Evolutionary conservation across 2,329 filamentous ascomycete genomes (phyloP).

Genomic region (Diaporthe aspalathi): DNA sequence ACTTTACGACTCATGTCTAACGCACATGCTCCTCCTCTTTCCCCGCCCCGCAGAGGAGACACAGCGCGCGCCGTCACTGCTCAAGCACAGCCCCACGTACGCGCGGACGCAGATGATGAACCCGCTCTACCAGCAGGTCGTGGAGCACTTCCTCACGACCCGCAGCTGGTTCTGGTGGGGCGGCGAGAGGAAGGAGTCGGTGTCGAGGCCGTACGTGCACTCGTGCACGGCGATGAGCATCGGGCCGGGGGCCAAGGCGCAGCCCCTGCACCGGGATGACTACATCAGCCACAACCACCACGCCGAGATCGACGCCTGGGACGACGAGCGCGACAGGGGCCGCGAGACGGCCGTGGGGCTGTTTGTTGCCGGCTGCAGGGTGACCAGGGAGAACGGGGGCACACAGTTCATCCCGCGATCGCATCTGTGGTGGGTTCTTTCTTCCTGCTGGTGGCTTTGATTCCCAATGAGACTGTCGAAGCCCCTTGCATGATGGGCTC

Average conservation of each 20-base stretch:
- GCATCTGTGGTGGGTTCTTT: not conserved
- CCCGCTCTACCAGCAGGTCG: slow-evolving; percentile 6
- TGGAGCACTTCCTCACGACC: slow-evolving; percentile 11
- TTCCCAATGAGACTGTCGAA: too few relatives aligned
- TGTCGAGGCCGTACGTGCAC: slow-evolving; percentile 13
- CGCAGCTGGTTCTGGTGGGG: slow-evolving; percentile 25
- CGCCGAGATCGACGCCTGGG: slow-evolving; percentile 15
- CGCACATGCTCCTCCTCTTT: not conserved
- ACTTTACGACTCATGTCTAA: not conserved
- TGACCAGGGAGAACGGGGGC: slow-evolving; percentile 14
- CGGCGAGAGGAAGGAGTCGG: slow-evolving; percentile 9
- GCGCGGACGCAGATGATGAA: slow-evolving; percentile 20
- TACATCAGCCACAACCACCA: slow-evolving; percentile 19
- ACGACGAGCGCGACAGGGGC: not conserved
- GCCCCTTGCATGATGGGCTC: too few relatives aligned
- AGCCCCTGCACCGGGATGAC: slow-evolving; percentile 12
- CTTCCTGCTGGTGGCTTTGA: not conserved
- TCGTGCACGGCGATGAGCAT: slow-evolving; percentile 15
- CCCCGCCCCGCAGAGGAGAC: not conserved
- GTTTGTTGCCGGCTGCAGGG: slow-evolving; percentile 8
- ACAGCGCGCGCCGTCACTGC: slow-evolving; percentile 4
- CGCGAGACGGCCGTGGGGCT: slow-evolving; percentile 11
- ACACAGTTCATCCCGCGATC: slow-evolving; percentile 5
- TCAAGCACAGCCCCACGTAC: slow-evolving; percentile 10
- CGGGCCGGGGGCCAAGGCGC: slow-evolving; percentile 2